Percentiles rank a stretch among this genome's conserved stretches.
Conservation (phyloP, 768 basidiomycete genomes). For the Macrolepiota dolichaula region DNA sequence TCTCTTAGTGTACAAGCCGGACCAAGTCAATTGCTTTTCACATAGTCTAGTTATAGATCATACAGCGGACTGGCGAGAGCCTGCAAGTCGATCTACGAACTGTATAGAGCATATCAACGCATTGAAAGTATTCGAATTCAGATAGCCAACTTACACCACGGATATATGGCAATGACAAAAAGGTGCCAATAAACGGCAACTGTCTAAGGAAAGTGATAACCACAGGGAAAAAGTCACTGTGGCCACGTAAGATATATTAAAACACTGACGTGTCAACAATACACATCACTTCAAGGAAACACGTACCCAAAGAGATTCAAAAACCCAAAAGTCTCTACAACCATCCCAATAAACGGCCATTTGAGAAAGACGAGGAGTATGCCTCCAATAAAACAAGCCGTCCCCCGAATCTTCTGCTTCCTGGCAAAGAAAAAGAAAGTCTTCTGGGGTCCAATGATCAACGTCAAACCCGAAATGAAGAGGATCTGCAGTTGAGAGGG, state of each 20-base stretch:
- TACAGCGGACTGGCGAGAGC: constrained; percentile 74
- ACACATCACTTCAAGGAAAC: neutral
- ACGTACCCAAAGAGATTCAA: constrained; percentile 93
- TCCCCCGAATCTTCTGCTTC: constrained; percentile 91
- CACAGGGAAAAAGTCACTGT: constrained; percentile 98
- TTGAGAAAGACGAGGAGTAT: constrained; percentile 93
- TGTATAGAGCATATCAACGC: constrained; percentile 22
- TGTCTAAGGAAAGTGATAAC: constrained; percentile 96
- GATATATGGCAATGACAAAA: constrained; percentile 86
- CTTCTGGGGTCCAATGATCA: constrained; percentile 96
- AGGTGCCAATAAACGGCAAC: constrained; percentile 85
- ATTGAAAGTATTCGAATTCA: neutral
- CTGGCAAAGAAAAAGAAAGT: constrained; percentile 98
- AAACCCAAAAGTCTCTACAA: constrained; percentile 96
- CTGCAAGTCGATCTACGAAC: constrained; percentile 78
- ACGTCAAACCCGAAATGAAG: constrained; percentile 89
- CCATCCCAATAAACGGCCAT: constrained; percentile 91
- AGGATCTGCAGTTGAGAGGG: constrained; percentile 59
- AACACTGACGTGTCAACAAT: neutral
- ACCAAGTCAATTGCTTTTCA: constrained; percentile 3
- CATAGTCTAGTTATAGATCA: constrained; percentile 28
- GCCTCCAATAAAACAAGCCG: constrained; percentile 83
- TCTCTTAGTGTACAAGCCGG: neutral
- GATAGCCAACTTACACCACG: constrained; percentile 60
- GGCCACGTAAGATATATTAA: constrained; percentile 4